Evolutionary conservation across 2,329 filamentous ascomycete genomes (phyloP), one percentile per base, ranked within the genome.

Genomic region (Trichoderma guizhouense): DNA sequence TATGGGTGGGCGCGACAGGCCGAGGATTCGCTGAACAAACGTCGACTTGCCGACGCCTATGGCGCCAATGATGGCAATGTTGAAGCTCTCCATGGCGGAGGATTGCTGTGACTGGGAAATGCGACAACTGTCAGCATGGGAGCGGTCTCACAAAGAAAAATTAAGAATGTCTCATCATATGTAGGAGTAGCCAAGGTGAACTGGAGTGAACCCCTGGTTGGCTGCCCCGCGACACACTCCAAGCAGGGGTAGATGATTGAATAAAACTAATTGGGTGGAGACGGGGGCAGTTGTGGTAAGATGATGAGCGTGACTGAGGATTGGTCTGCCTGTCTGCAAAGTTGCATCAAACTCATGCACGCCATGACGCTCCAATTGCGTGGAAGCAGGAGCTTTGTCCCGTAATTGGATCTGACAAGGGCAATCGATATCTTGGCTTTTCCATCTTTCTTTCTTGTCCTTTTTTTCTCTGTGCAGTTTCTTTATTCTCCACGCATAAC

Each of bases 1-100:
- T 64, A 84, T 85, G 36, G 89, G 87, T 11, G 85, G 83, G 24
- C 85, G 82, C 51, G 85, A 79, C 26, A 90, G 81, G 69, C 88
- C 86, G 74, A 91, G 83, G 69, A 89, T 88, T 60, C 86, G 86
- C 80, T 91, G 89, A 77, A 92, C 88, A 77, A 92, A 90, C 61
- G 89, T 86, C 65, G 89, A 91, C 80, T 92, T 92, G 75, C 90
- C 90, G 62, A 90, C 90, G 73, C 89, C 89, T 76, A 86, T 84
- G 79, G 89, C 86, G 76, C 90, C 90, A 79, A 92, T 89, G 73
- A 92, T 85, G 76, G 89, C 89, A 75, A 92, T 89, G 78, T 89
- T 90, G 77, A 90, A 86, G 75, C 85, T 83, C 74, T 89, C 87
- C 88, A 90, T 90, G 72, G 76, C 78, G 77, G 78, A 74, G 71